A percentile compares a stretch with the other conserved stretches of the same genome.
phyloP scores from a whole-genome alignment of 129 eudicot species.

The Artemisia tridentata region DNA sequence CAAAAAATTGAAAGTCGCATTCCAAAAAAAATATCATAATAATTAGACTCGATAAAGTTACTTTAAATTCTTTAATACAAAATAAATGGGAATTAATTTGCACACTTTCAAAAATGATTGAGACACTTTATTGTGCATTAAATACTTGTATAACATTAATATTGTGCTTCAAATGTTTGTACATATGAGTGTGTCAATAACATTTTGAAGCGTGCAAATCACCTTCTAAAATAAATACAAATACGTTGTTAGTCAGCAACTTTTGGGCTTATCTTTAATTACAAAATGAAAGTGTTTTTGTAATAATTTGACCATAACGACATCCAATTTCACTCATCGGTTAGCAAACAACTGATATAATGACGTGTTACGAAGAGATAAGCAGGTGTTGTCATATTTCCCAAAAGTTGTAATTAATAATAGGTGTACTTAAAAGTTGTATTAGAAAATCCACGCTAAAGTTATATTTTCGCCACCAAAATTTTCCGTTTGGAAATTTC shows the following conservation, averaged over 20 bases:
- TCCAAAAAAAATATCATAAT: too few relatives aligned
- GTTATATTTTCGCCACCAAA: too few relatives aligned
- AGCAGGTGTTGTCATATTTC: background rate
- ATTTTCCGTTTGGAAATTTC: background rate
- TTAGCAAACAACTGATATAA: background rate
- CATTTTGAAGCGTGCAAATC: too few relatives aligned
- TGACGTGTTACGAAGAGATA: background rate
- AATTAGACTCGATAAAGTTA: constrained; percentile 1
- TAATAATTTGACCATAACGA: constrained; percentile 29
- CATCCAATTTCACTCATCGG: constrained; percentile 23
- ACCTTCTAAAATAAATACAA: too few relatives aligned
- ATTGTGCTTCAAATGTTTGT: too few relatives aligned
- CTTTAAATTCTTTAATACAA: constrained; percentile 1
- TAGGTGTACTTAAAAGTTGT: background rate
- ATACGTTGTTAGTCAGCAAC: constrained; percentile 15
- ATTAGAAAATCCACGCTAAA: background rate
- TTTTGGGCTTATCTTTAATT: constrained; percentile 19
- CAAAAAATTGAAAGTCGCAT: too few relatives aligned
- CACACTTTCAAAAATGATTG: too few relatives aligned
- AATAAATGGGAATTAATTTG: too few relatives aligned
- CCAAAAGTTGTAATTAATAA: background rate
- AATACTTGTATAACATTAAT: too few relatives aligned
- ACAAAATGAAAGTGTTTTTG: constrained; percentile 19
- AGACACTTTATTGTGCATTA: too few relatives aligned
- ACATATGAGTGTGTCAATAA: too few relatives aligned